Evolutionary conservation across 495 filamentous ascomycete genomes (phyloP), one percentile per base, ranked within the genome.

Genomic region (Bombardia bombarda): DNA sequence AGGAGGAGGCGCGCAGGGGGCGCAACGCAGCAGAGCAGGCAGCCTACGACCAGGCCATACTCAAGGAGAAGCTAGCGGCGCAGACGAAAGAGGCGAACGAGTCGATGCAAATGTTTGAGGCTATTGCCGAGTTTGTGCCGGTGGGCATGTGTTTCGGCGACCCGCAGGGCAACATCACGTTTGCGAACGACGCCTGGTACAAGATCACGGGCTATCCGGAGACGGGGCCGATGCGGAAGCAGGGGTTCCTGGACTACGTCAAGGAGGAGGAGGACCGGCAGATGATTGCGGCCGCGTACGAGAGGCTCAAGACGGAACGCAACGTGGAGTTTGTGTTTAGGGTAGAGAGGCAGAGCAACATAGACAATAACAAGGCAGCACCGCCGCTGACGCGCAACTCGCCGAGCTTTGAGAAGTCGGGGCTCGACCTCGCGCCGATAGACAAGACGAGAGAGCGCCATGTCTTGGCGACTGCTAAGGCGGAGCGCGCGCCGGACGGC

Each of bases 121-220:
- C 77, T 18, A 80, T 84, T 58, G 75, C 79, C 5, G 80, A 84
- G 49, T 82, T 82, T 48, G 73, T 79, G 14, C 81, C 81, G 7
- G 74, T 82, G 1, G 81, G 81, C 3, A 78, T 85, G 56, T 82
- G 80, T 53, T 80, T 83, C 37, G 79, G 78, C 17, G 71, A 82
- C 53, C 60, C 64, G 1, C 44, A 66, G 16, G 81, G 81, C 0
- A 61, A 70, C 23, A 72, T 84, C 40, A 75, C 69, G 7, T 84
- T 78, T 50, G 78, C 72, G 34, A 86, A 86, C 58, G 72, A 84
- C 31, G 75, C 78, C 13, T 86, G 80, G 78, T 57, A 62, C 33
- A 58, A 62, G 26, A 63, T 67, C 22, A 66, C 60, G 0, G 58
- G 58, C 3, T 52, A 49, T 25, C 52, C 50, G 4, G 48, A 50